Conservation (phyloP, 495 filamentous ascomycete species). For the Choiromyces venosus region DNA sequence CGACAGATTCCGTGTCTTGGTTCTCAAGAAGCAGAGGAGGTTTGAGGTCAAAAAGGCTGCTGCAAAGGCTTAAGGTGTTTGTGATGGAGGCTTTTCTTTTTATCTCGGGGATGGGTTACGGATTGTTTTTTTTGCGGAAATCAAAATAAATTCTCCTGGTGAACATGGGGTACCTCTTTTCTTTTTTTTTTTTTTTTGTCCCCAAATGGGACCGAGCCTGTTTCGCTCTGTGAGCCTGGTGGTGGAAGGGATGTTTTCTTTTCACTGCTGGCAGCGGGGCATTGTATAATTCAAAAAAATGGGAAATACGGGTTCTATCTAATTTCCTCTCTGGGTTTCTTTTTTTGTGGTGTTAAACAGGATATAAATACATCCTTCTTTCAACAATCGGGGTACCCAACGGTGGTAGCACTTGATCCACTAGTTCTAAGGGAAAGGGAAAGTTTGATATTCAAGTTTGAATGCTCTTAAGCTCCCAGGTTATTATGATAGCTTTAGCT, state of each 20-base stretch:
- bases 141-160: conserved; percentile 26
- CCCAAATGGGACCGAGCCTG: conserved; percentile 1
- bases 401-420: background rate
- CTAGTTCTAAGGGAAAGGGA: background rate
- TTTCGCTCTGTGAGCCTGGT: conserved; percentile 16
- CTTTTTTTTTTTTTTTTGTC: conserved; percentile 21
- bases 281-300: conserved; percentile 26
- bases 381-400: background rate
- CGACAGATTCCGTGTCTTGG: conserved; percentile 98
- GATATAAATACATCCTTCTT: background rate
- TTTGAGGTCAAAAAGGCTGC: conserved; percentile 93
- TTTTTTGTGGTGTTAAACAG: background rate
- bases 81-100: background rate
- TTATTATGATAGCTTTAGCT: background rate
- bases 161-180: conserved; percentile 6
- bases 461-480: background rate
- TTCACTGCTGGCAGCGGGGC: conserved; percentile 4
- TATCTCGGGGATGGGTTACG: background rate
- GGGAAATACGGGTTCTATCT: conserved; percentile 34
- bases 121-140: conserved; percentile 22
- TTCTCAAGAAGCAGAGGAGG: conserved; percentile 94
- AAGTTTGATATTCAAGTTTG: background rate
- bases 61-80: conserved; percentile 56
- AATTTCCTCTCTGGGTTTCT: background rate
- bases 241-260: conserved; percentile 2